These are phyloP conservation scores for Lotmaria passim DNA, from an alignment of 208 protist genomes.

Conservation along the genomic window DNA sequence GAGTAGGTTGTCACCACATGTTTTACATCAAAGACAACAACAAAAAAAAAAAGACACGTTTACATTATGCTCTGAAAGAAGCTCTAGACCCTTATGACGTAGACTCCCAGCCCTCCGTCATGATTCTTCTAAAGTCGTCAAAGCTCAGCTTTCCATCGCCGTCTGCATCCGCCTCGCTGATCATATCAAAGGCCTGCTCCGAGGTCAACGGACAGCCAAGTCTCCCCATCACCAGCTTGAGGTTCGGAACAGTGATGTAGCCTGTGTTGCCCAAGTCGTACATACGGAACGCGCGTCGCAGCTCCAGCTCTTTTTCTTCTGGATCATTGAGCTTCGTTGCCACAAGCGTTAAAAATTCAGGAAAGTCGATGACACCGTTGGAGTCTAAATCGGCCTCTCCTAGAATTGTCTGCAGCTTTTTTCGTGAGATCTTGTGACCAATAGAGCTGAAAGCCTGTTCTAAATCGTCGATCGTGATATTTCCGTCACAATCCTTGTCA, in stretches of 20 bases:
- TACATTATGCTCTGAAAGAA: background rate
- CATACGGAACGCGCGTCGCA: slow-evolving; percentile 92
- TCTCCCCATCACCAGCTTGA: slow-evolving; percentile 92
- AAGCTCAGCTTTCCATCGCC: slow-evolving; percentile 91
- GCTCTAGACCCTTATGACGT: slow-evolving; percentile 16
- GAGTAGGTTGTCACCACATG: no score
- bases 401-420: slow-evolving; percentile 96
- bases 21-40: slow-evolving; percentile 7
- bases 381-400: slow-evolving; percentile 97
- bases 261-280: slow-evolving; percentile 96
- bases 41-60: slow-evolving; percentile 1
- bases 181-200: slow-evolving; percentile 94
- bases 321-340: slow-evolving; percentile 88
- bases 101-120: slow-evolving; percentile 51
- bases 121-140: slow-evolving; percentile 89
- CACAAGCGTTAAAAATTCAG: slow-evolving; percentile 94
- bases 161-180: slow-evolving; percentile 88
- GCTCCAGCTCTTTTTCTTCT: slow-evolving; percentile 93
- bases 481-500: slow-evolving; percentile 98
- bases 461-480: slow-evolving; percentile 98
- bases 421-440: slow-evolving; percentile 94
- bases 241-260: slow-evolving; percentile 91
- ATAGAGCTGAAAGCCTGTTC: slow-evolving; percentile 99
- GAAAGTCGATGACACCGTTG: slow-evolving; percentile 98
- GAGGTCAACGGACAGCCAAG: slow-evolving; percentile 91